phyloP scores from a whole-genome alignment of 805 yeast species.

The Zygotorulaspora florentina region DNA sequence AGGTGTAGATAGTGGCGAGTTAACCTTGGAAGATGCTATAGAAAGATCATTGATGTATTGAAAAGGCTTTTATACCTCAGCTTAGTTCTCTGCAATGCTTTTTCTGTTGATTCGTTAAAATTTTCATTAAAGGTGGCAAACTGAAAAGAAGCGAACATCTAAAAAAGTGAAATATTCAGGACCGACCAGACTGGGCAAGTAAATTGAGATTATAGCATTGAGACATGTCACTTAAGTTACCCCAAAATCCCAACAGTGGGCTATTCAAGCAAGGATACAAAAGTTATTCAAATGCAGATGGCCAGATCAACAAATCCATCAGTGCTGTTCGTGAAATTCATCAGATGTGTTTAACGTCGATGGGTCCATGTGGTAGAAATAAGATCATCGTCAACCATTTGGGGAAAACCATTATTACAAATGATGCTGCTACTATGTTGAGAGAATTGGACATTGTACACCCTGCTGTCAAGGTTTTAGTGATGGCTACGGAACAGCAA shows the following conservation, averaged over 20 bases:
- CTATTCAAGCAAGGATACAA: constrained; percentile 94
- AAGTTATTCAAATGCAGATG: constrained; percentile 82
- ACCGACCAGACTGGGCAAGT: background rate
- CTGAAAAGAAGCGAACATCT: background rate
- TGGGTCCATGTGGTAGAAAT: constrained; percentile 97
- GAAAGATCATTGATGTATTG: background rate
- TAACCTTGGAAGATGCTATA: background rate
- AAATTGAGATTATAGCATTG: background rate
- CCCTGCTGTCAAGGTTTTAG: constrained; percentile 93
- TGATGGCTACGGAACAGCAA: constrained; percentile 96
- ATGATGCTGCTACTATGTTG: constrained; percentile 97
- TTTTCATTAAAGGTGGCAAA: constrained; percentile 15
- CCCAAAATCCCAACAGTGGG: constrained; percentile 89
- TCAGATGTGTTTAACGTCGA: constrained; percentile 84
- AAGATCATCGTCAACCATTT: constrained; percentile 89
- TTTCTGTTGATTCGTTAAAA: background rate
- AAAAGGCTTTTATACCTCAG: background rate
- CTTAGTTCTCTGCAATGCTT: no score
- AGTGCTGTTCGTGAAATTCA: constrained; percentile 93
- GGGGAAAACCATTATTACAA: constrained; percentile 83
- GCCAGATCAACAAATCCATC: constrained; percentile 88
- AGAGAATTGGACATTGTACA: constrained; percentile 91
- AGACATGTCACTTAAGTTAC: constrained; percentile 81
- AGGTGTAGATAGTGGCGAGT: no score
- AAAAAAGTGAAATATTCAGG: constrained; percentile 2